A percentile compares a stretch with the other conserved stretches of the same genome.
phyloP scores from a whole-genome alignment of 306 rosid genomes.

The Cyclanthera cordifolia region DNA sequence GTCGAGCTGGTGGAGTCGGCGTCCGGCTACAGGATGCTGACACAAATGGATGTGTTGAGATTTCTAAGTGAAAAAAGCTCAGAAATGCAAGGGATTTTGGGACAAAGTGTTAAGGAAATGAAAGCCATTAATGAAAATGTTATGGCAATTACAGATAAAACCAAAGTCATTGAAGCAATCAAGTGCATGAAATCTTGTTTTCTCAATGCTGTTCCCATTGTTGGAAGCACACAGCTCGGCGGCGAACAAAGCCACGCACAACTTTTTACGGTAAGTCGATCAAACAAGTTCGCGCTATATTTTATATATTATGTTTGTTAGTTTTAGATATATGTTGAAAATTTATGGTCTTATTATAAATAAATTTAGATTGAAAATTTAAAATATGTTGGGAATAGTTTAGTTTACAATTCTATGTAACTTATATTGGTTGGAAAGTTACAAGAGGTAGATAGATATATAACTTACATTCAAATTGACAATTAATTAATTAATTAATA shows the following conservation, averaged over 20 bases:
- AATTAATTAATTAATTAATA: no score
- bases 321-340: no score
- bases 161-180: slow-evolving; percentile 53
- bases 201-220: slow-evolving; percentile 71
- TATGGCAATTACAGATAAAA: slow-evolving; percentile 52
- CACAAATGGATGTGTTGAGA: slow-evolving; percentile 68
- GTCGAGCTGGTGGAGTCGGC: slow-evolving; percentile 69
- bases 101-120: slow-evolving; percentile 28
- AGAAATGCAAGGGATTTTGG: slow-evolving; percentile 22
- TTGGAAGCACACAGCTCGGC: slow-evolving; percentile 24
- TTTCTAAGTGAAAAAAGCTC: slow-evolving; percentile 30
- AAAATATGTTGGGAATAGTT: no score
- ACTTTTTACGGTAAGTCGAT: slow-evolving; percentile 46
- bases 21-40: slow-evolving; percentile 51
- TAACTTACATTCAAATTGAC: no score
- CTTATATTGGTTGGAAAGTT: no score
- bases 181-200: slow-evolving; percentile 49
- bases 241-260: slow-evolving; percentile 43
- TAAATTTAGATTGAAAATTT: no score
- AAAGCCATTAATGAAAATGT: slow-evolving; percentile 46
- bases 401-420: no score
- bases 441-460: no score
- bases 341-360: no score
- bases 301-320: no score
- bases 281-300: no score